Percentiles rank a stretch among this genome's conserved stretches.
Evolutionary conservation across 345 rosid species (phyloP).

Genomic region (Clarkia xantiana): DNA sequence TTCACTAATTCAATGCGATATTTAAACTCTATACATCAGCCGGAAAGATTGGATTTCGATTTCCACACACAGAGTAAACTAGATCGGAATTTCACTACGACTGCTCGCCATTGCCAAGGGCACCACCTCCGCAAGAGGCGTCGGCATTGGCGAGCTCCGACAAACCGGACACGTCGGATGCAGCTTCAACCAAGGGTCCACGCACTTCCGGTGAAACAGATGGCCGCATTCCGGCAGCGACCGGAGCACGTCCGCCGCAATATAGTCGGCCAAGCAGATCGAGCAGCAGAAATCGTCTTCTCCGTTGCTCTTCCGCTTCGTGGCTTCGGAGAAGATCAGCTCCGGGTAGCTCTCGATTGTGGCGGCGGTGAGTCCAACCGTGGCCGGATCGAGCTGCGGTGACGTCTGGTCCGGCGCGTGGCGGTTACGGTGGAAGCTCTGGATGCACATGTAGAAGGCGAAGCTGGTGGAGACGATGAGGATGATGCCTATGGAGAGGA

Average conservation of each 20-base stretch:
- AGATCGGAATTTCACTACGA: constrained; percentile 13
- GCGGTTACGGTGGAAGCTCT: constrained; percentile 4
- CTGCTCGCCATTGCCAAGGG: constrained; percentile 52
- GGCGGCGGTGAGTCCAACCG: constrained; percentile 53
- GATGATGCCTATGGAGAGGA: constrained; percentile 23
- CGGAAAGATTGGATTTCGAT: too few relatives aligned
- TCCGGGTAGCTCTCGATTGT: constrained; percentile 61
- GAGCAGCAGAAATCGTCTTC: constrained; percentile 35
- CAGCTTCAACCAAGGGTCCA: constrained; percentile 73
- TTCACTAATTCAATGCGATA: too few relatives aligned
- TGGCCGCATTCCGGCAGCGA: too few relatives aligned
- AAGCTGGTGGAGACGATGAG: constrained; percentile 26
- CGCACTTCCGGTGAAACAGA: constrained; percentile 64
- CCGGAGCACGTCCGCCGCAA: constrained; percentile 33
- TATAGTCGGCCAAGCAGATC: constrained; percentile 75
- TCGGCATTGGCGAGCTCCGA: constrained; percentile 66
- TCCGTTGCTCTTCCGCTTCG: constrained; percentile 13
- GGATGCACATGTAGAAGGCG: constrained; percentile 29
- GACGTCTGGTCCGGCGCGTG: too few relatives aligned
- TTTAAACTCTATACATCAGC: too few relatives aligned
- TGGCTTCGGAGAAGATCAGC: constrained; percentile 49
- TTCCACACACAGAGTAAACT: too few relatives aligned
- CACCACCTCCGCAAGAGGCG: constrained; percentile 77
- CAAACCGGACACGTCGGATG: constrained; percentile 76
- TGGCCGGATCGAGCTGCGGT: constrained; percentile 19